These are phyloP conservation scores for Adansonia digitata DNA, from an alignment of 345 rosid genomes.

Conservation along the genomic window DNA sequence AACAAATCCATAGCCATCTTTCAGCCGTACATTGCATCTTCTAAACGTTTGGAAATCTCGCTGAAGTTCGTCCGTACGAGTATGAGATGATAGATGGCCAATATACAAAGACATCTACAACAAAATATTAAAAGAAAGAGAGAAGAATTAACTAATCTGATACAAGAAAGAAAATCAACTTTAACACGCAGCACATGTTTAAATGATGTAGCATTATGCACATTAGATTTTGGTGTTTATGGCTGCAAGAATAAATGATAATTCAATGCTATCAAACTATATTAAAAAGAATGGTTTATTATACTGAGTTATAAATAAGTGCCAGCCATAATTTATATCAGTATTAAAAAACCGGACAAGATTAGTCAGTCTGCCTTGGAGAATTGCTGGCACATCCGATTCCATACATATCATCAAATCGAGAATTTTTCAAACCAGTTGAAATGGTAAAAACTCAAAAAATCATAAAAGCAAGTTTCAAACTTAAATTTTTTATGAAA, in stretches of 20 bases:
- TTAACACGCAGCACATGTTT: background rate
- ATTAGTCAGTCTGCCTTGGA: no score
- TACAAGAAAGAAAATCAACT: conserved; percentile 2
- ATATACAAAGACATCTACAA: conserved; percentile 46
- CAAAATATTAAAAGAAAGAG: background rate
- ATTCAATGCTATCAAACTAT: background rate
- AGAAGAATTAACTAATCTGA: background rate
- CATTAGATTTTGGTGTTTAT: background rate
- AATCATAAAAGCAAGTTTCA: no score
- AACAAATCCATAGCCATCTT: conserved; percentile 52
- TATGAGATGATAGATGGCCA: conserved; percentile 36
- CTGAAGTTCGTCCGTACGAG: conserved; percentile 34
- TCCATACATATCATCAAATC: no score
- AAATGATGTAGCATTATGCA: background rate
- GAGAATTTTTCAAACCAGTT: no score
- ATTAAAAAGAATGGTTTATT: background rate
- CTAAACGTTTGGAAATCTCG: conserved; percentile 41
- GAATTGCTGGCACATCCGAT: no score
- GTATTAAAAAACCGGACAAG: no score
- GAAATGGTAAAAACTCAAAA: no score
- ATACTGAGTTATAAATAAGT: background rate
- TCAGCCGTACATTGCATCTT: conserved; percentile 33
- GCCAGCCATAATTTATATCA: background rate
- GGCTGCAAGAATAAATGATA: background rate
- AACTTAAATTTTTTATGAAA: no score